phyloP scores from a whole-genome alignment of 2,329 filamentous ascomycete genomes.

The Nothomitra cinnamomea region DNA sequence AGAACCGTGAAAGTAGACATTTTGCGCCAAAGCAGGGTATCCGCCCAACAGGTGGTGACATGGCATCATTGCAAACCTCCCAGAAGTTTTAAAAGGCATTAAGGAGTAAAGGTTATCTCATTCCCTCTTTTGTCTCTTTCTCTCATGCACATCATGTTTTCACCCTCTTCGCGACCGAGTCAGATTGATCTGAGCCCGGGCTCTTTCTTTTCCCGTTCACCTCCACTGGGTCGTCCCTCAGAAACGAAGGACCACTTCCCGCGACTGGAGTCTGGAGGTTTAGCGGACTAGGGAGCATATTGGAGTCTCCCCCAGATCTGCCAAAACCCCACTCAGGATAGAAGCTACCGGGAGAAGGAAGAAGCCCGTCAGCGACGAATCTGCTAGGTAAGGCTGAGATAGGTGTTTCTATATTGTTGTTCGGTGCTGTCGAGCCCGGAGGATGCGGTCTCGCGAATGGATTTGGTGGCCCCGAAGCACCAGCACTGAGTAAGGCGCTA shows the following conservation, averaged over 20 bases:
- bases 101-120: background rate
- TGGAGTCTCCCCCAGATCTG: conserved; percentile 45
- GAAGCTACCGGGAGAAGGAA: conserved; percentile 83
- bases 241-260: conserved; percentile 4
- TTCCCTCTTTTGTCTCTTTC: background rate
- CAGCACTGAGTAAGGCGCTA: conserved; percentile 70
- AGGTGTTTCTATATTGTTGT: conserved; percentile 53
- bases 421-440: conserved; percentile 38
- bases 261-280: conserved; percentile 71
- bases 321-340: conserved; percentile 81
- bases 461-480: conserved; percentile 82
- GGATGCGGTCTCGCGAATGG: conserved; percentile 81
- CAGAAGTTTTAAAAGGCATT: background rate
- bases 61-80: background rate
- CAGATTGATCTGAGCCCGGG: background rate
- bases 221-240: conserved; percentile 1
- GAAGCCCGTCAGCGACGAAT: conserved; percentile 72
- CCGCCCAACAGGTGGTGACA: no score
- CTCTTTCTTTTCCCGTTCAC: conserved; percentile 3
- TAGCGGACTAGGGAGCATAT: conserved; percentile 79
- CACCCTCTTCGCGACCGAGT: conserved; percentile 1
- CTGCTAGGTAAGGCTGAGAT: conserved; percentile 87
- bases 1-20: no score
- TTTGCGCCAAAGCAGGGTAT: no score
- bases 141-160: background rate